phyloP scores from a whole-genome alignment of 345 rosid genomes.

The Gossypium turneri region DNA sequence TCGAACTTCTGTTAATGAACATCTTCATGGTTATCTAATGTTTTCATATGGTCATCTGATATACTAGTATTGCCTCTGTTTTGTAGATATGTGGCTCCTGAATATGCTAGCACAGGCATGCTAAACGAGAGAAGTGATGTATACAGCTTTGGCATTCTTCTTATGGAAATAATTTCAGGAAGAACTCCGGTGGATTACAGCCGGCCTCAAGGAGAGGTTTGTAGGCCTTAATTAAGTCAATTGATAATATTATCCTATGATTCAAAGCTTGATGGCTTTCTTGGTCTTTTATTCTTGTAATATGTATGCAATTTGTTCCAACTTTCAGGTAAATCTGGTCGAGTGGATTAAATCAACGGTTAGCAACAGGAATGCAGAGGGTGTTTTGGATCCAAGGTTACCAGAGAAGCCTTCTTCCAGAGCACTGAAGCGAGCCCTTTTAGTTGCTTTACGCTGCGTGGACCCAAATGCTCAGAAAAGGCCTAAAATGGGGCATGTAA shows the following conservation, averaged over 20 bases:
- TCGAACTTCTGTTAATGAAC: slow-evolving; percentile 10
- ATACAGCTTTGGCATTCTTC: slow-evolving; percentile 88
- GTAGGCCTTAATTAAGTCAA: slow-evolving; percentile 10
- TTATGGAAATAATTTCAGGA: slow-evolving; percentile 92
- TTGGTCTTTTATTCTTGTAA: not conserved
- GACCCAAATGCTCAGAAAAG: slow-evolving; percentile 94
- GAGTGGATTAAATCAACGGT: slow-evolving; percentile 95
- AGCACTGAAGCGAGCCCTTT: slow-evolving; percentile 79
- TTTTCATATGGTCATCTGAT: not conserved
- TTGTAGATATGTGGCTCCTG: slow-evolving; percentile 92
- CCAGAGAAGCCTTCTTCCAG: slow-evolving; percentile 71
- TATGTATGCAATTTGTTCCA: not conserved
- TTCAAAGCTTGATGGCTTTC: not conserved
- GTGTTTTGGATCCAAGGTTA: slow-evolving; percentile 79
- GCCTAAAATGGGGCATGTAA: slow-evolving; percentile 94
- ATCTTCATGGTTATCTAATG: not conserved
- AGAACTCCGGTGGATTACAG: slow-evolving; percentile 93
- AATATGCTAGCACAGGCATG: slow-evolving; percentile 98
- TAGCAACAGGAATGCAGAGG: slow-evolving; percentile 72
- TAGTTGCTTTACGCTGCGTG: slow-evolving; percentile 86
- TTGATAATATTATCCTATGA: slow-evolving; percentile 4
- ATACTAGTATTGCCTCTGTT: slow-evolving; percentile 2
- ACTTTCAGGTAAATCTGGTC: slow-evolving; percentile 75
- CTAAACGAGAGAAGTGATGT: slow-evolving; percentile 93
- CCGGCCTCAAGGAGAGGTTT: slow-evolving; percentile 78